Base-by-base conservation (phyloP, 2,329 filamentous ascomycete genomes). In the Nannizziopsis arthrosporioides region DNA sequence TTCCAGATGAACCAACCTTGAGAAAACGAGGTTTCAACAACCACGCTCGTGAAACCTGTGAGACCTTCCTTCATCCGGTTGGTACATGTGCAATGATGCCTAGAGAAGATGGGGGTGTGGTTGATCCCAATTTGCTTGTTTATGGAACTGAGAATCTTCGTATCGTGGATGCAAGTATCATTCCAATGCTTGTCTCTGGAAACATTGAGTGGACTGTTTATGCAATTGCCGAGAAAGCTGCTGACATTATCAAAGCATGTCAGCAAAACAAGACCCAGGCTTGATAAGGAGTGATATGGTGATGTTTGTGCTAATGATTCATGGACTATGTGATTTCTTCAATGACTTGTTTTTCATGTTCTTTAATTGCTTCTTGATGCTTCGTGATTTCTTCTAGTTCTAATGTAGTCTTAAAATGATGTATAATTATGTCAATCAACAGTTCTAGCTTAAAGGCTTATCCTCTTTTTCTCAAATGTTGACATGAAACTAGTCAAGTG, bases 71-170 rank as follows among this genome's bases (percentile, higher is more conserved):
- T 6, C 27, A 47, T 11, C 10, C 35, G 2, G 18, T 47, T 1
- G 70, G 68, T 1, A 70, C 67, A 0, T 70, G 66, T 43, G 64
- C 69, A 0, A 67, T 73, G 67, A 3, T 41, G 30, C 44, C 44
- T 11, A 47, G 44, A 30, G 44, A 41, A 5, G 44, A 47, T 36
- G 70, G 70, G 10, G 62, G 60, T 2, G 57, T 61, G 14, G 58
- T 61, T 8, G 57, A 60, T 50, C 41, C 42, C 2, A 50, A 53
- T 10, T 50, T 59, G 17, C 50, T 52, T n/a, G 59, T 61, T 30
- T 44, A 51, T 31, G 55, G 55, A 11, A 47, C 53, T 3, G 22
- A 52, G n/a, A 43, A 39, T 5, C 56, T 67, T 1, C 49, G 63
- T 5, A 56, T 66, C 2, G 61, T 66, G 10, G 64, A 68, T 53